Base-by-base conservation (phyloP, 108 stramenopile genomes). In the Pseudonitzschia multistriata region DNA sequence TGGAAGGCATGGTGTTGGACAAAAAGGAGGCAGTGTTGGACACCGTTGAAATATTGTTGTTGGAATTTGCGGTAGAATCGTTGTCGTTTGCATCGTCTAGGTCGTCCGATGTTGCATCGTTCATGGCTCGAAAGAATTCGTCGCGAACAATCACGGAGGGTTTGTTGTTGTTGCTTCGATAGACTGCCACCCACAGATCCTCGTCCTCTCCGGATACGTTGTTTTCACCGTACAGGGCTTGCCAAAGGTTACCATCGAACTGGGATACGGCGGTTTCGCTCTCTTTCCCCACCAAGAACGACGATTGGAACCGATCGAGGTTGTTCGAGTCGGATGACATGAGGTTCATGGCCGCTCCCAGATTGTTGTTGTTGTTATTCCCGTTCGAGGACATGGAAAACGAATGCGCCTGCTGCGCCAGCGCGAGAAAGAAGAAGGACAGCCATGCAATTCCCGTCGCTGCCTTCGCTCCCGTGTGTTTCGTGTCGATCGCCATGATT, bases 71-170 rank as follows among this genome's bases (percentile, higher is more conserved):
- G 0, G 8, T 27, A 25, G 28, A 8, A 17, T 59, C 57, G 17
- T 59, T 17, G 3, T 0, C 33, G n/a, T 13, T 21, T 33, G 24
- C 15, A 14, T 27, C n/a, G 13, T 33, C 62, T 71, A 47, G 70
- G 52, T 47, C 69, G 56, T 27, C 64, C 5, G 17, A n/a, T 3
- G 86, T 88, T 3, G 92, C 88, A 5, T 61, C 57, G 24, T 69
- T 71, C 92, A 94, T 94, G 40, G 89, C 83, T 64, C 81, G 76
- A 50, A 89, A 83, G 67, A 94, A 94, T 49, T 87, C 79, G 74
- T 94, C 92, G 1, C 81, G 78, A 11, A 89, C 77, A 62, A 89
- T 79, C 0, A 90, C 89, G 47, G 82, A 87, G 13, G 92, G 92
- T 56, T 88, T 70, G 63, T 94, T 91, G 74, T 91, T 85, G 35